Base-by-base conservation (phyloP, 441 rosid genomes). In the Gossypium schwendimanii region DNA sequence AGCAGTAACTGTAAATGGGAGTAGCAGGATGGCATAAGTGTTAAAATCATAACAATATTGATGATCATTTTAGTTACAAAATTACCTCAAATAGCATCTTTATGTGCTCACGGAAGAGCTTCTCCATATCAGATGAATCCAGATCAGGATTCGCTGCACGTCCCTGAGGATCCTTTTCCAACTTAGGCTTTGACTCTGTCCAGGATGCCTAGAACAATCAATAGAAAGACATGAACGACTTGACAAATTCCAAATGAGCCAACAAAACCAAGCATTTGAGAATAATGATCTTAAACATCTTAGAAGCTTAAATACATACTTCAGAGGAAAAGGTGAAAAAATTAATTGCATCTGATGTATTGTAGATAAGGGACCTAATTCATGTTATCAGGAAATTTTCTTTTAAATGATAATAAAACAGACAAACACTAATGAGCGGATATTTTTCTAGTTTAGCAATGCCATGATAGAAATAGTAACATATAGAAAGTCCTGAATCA, bases 91-190 rank as follows among this genome's bases (percentile, higher is more conserved):
- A 77, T 76, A 93, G 78, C 87, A 86, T 78, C 89, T 90, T 92
- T 58, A 87, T 53, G 50, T 93, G 99, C 57, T 96, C 98, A n/a
- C 97, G 87, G 77, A 93, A 93, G 73, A 96, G 96, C 79, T 89
- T 93, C 87, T 96, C 97, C 24, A 78, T 82, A 66, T 96, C 98
- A 75, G 94, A 81, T 73, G 89, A 79, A 70, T 91, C 97, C 63
- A 96, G 82, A 75, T 89, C 93, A 60, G 90, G 86, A 76, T 93
- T 88, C 28, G 87, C 75, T 33, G 97, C 88, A 20, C 99, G 98
- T 36, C 89, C 86, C 63, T 93, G 99, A 76, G 99, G 96, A 86
- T 96, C 99, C 83, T 93, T 96, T 70, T 93, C 99, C 80, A 96
- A 75, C 78, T 86, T 90, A 73, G 84, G 82, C 80, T 91, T 93